A percentile compares a stretch with the other conserved stretches of the same genome.
Evolutionary conservation across 352 stramenopile species (phyloP).

Genomic region (Globisporangium uncinulatum): DNA sequence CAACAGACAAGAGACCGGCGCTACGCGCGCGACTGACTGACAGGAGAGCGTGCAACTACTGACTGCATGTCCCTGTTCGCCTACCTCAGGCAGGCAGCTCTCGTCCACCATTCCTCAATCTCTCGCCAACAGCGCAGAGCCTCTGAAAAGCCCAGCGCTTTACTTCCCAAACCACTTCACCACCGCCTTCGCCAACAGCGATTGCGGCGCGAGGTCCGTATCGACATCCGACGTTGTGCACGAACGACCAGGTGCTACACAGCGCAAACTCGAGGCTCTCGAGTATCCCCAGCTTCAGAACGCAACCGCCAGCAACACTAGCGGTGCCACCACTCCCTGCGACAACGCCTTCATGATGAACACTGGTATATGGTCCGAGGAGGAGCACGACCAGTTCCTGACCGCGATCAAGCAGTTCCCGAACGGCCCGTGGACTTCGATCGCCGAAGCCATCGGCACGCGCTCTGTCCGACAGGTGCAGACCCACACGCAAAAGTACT

Average conservation of each 20-base stretch:
- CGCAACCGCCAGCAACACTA: not conserved
- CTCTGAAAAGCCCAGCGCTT: not conserved
- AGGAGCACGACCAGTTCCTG: conserved; percentile 58
- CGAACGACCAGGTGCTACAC: not conserved
- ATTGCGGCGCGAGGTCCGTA: not conserved
- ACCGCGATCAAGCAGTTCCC: conserved; percentile 40
- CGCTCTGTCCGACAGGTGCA: conserved; percentile 60
- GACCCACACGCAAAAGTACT: conserved; percentile 52
- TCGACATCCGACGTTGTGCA: not conserved
- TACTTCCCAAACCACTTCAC: not conserved
- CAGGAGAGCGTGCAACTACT: no score
- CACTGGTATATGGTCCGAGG: conserved; percentile 32
- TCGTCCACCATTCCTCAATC: not conserved
- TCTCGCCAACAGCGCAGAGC: not conserved
- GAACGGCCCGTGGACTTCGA: conserved; percentile 33
- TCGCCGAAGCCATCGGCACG: conserved; percentile 35
- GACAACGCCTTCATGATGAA: not conserved
- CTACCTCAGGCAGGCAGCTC: not conserved
- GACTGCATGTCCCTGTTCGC: not conserved
- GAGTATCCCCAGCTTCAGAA: not conserved
- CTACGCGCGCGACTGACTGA: no score
- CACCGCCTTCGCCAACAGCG: not conserved
- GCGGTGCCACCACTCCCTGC: not conserved
- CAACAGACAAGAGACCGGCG: no score
- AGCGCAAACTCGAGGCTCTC: not conserved